Evolutionary conservation across 2,329 filamentous ascomycete genomes (phyloP).

Genomic region (Cladosporium sp.): DNA sequence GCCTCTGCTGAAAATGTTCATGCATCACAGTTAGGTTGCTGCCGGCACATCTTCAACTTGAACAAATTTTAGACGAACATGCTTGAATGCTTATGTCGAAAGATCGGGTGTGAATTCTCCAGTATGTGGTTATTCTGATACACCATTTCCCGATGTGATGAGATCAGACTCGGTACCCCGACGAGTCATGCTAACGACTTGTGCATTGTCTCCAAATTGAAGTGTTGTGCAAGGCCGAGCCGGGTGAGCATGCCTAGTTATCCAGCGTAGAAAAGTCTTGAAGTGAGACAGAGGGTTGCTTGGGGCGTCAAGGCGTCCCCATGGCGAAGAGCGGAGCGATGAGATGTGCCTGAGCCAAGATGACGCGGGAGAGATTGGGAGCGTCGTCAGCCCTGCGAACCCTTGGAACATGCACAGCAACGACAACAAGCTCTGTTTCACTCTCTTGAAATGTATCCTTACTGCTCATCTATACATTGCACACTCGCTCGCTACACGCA

Average conservation of each 20-base stretch:
- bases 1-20: background rate
- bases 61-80: no score
- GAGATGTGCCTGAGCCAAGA: background rate
- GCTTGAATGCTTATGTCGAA: no score
- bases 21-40: no score
- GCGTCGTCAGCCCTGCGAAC: background rate
- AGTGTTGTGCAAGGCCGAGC: background rate
- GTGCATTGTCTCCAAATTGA: background rate
- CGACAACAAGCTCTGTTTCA: no score
- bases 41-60: no score
- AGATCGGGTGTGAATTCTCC: no score
- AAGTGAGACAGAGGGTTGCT: background rate
- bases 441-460: no score
- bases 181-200: background rate
- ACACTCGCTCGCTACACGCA: no score
- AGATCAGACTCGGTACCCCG: background rate
- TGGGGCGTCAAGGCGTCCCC: background rate
- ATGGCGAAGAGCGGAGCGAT: background rate
- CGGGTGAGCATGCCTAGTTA: background rate
- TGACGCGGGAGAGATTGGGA: background rate
- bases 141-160: no score
- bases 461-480: no score
- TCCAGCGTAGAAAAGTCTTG: background rate
- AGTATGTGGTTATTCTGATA: no score
- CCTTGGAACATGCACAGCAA: no score